Evolutionary conservation across 78 protist genomes (phyloP).

Genomic region (Dictyostelium citrinum): DNA sequence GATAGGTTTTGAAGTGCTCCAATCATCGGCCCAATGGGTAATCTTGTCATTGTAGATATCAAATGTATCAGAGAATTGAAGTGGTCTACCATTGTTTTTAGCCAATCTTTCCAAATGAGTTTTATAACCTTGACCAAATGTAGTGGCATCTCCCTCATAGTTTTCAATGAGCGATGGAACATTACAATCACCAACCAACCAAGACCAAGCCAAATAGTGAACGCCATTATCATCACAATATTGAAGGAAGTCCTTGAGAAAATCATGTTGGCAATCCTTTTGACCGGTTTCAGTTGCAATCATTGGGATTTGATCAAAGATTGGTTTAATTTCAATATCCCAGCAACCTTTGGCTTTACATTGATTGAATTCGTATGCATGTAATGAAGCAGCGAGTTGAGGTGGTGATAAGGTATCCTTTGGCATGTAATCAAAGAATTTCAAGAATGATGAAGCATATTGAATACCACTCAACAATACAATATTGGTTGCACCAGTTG

Average conservation of each 20-base stretch:
- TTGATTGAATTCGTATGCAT: slow-evolving; percentile 53
- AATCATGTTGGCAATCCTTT: slow-evolving; percentile 58
- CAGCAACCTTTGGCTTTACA: slow-evolving; percentile 67
- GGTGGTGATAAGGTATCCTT: neutral
- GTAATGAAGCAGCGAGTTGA: slow-evolving; percentile 41
- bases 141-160: slow-evolving; percentile 12
- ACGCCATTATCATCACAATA: slow-evolving; percentile 19
- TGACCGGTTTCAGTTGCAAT: slow-evolving; percentile 75
- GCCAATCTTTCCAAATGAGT: neutral
- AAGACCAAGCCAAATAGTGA: slow-evolving; percentile 69
- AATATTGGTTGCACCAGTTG: slow-evolving; percentile 32
- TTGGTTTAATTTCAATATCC: slow-evolving; percentile 47
- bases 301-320: slow-evolving; percentile 13
- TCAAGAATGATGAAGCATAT: slow-evolving; percentile 43
- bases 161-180: slow-evolving; percentile 18
- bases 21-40: slow-evolving; percentile 66
- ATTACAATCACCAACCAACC: slow-evolving; percentile 34
- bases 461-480: slow-evolving; percentile 48
- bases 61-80: slow-evolving; percentile 23
- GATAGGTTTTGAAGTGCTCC: neutral
- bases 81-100: neutral
- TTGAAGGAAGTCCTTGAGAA: slow-evolving; percentile 24
- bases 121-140: slow-evolving; percentile 39
- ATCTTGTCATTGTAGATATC: slow-evolving; percentile 57
- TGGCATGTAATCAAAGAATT: slow-evolving; percentile 40